Evolutionary conservation across 305 asterid genomes (phyloP).

Genomic region (Plantago coronopus): DNA sequence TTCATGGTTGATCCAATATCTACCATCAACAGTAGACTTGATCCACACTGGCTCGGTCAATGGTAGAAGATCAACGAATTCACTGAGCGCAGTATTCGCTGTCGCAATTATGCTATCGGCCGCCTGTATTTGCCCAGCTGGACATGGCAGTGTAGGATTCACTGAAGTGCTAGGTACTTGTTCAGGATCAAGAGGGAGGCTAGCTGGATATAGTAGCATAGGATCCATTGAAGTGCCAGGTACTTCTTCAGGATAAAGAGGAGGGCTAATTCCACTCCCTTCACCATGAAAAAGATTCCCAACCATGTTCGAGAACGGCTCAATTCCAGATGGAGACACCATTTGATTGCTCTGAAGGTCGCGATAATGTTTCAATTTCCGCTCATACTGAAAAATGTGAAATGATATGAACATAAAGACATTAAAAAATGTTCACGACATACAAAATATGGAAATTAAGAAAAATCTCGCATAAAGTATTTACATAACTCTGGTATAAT

Average conservation of each 20-base stretch:
- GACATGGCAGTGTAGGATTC: conserved; percentile 12
- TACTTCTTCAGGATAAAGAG: too few species aligned
- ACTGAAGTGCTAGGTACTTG: conserved; percentile 19
- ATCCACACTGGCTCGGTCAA: conserved; percentile 60
- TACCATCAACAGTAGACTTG: conserved; percentile 37
- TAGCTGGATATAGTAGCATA: too few species aligned
- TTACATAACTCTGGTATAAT: too few species aligned
- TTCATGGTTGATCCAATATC: conserved; percentile 38
- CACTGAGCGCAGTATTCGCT: conserved; percentile 44
- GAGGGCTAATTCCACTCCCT: conserved; percentile 17
- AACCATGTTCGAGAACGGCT: conserved; percentile 17
- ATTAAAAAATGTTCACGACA: too few species aligned
- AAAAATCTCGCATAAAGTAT: too few species aligned
- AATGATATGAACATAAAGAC: not conserved
- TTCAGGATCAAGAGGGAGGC: conserved; percentile 23
- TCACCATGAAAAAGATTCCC: conserved; percentile 21
- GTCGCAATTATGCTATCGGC: conserved; percentile 35
- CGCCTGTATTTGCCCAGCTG: conserved; percentile 28
- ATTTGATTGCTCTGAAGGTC: conserved; percentile 31
- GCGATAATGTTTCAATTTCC: conserved; percentile 27
- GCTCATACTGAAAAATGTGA: conserved; percentile 39
- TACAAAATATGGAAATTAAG: too few species aligned
- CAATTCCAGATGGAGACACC: conserved; percentile 19
- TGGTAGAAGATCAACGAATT: conserved; percentile 46
- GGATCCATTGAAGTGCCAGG: too few species aligned